Evolutionary conservation across 805 yeast species (phyloP), one percentile per base, ranked within the genome.

Genomic region (Metschnikowia similis): DNA sequence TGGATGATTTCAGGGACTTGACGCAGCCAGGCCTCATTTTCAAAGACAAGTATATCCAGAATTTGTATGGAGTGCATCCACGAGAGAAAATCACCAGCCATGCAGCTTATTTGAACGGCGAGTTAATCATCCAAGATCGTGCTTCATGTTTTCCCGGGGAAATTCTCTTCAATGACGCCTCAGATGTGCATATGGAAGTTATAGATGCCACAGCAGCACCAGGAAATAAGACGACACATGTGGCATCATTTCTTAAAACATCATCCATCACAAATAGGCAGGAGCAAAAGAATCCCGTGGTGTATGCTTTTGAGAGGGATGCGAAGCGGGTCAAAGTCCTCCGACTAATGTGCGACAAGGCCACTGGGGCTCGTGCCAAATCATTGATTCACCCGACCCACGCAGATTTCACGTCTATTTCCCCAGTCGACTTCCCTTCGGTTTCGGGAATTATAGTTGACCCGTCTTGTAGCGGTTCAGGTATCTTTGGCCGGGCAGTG

Each of bases 121-220:
- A 84, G 47, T 72, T 92, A 13, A 91, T 94, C 48, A 88, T 94
- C 52, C 99, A 94, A 68, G 99, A 94, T 64, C 74, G 99, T 46
- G 97, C 98, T 0, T 90, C 97, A 1, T 94, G 99, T 65, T 90
- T 94, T 63, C 99, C 99, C 0, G 97, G 95, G 0, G 82, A 81
- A 52, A 90, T 94, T 28, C 68, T 94, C 43, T 74, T 80, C 53
- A 52, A 57, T 36, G 70, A 68, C 47, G 88, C 92, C 0, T 48
- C 64, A 0, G 73, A 80, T 4, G 45, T 48, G 2, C 85, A 84
- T 41, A 84, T 79, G 51, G 67, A 74, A 26, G 82, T 90, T 9
- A 87, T 94, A 41, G 99, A 94, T 69, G 86, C 97, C 1, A 91
- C 97, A 70, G 91, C 98, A 2, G 99, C 99, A 0, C 99, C 99